These are phyloP conservation scores for Beauveria sp. DNA, from an alignment of 2,329 filamentous ascomycete species.

Conservation along the genomic window DNA sequence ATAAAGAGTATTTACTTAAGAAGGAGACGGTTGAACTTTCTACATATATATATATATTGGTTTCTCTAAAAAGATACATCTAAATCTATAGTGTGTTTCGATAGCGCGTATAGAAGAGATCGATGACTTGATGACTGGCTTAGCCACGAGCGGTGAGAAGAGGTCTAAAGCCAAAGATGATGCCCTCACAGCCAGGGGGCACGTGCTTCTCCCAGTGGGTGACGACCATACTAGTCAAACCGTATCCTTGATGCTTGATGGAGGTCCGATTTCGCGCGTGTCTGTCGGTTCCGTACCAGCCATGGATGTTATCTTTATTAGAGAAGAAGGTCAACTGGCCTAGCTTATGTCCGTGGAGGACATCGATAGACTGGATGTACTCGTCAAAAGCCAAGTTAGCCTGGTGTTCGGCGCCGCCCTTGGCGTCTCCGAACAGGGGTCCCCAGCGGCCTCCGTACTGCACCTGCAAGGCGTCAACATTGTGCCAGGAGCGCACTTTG, in stretches of 20 bases:
- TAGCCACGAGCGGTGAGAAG: no score
- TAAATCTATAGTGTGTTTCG: no score
- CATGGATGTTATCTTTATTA: no score
- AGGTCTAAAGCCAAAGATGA: neutral
- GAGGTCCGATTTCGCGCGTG: no score
- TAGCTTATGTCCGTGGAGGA: neutral
- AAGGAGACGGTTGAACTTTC: no score
- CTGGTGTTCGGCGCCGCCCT: neutral
- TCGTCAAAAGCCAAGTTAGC: neutral
- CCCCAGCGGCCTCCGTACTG: neutral
- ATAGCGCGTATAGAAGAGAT: no score
- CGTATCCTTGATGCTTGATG: neutral
- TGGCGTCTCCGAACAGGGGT: neutral
- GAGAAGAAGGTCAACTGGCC: no score
- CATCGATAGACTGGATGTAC: neutral
- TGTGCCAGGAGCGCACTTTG: neutral
- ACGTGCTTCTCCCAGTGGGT: neutral
- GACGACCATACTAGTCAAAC: neutral
- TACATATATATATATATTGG: no score
- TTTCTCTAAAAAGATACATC: no score
- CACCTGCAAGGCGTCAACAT: neutral
- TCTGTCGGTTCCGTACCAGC: no score
- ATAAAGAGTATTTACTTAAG: no score
- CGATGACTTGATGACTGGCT: no score
- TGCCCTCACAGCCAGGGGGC: neutral